These are phyloP conservation scores for Leccinum variicolor DNA, from an alignment of 768 basidiomycete genomes.

Conservation along the genomic window DNA sequence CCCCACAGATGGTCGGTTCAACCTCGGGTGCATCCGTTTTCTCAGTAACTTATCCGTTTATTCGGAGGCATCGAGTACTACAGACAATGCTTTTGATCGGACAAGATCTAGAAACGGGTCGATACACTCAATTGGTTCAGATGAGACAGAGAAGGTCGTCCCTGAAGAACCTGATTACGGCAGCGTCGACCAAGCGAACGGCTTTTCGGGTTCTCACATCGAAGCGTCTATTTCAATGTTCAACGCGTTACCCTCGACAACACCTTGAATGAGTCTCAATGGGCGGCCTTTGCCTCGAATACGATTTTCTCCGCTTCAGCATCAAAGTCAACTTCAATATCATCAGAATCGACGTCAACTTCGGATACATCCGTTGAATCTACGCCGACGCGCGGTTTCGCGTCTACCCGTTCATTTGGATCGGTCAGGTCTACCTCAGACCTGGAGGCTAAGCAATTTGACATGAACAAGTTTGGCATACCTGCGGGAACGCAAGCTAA, in stretches of 20 bases:
- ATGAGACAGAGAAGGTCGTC: slow-evolving; percentile 17
- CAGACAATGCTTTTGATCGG: slow-evolving; percentile 2
- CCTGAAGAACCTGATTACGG: slow-evolving; percentile 10
- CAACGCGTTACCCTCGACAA: neutral
- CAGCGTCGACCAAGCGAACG: slow-evolving; percentile 3
- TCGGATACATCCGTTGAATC: slow-evolving; percentile 16
- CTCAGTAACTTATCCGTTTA: slow-evolving; percentile 24
- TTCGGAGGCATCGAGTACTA: slow-evolving; percentile 24
- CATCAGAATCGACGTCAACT: slow-evolving; percentile 14
- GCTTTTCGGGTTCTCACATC: neutral
- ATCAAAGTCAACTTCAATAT: slow-evolving; percentile 16
- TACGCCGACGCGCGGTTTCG: slow-evolving; percentile 10
- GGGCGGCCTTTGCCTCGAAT: slow-evolving; percentile 4
- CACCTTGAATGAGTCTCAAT: neutral
- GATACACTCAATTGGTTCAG: slow-evolving; percentile 5
- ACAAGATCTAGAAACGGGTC: slow-evolving; percentile 15
- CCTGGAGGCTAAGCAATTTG: slow-evolving; percentile 18
- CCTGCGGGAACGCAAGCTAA: slow-evolving; percentile 2
- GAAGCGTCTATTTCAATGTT: slow-evolving; percentile 5
- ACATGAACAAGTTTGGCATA: slow-evolving; percentile 9
- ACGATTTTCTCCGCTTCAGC: slow-evolving; percentile 6
- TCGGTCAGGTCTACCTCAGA: slow-evolving; percentile 23
- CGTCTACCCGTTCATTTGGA: slow-evolving; percentile 11
- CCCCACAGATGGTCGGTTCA: slow-evolving; percentile 20
- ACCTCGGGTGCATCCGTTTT: slow-evolving; percentile 27